Evolutionary conservation across 1,284 basidiomycete species (phyloP), one percentile per base, ranked within the genome.

Genomic region (Thecaphora frezii): DNA sequence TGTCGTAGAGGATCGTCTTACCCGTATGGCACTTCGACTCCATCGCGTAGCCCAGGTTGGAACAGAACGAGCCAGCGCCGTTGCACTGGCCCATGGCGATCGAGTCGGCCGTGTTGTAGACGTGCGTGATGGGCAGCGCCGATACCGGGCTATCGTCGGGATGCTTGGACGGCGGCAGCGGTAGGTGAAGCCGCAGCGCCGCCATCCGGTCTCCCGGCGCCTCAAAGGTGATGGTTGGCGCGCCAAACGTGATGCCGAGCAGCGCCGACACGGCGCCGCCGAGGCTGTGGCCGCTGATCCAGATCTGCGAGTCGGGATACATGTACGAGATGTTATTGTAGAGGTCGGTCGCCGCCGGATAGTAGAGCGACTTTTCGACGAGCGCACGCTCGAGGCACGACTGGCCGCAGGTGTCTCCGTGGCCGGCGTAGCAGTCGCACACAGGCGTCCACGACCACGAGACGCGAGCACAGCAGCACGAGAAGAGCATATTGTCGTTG

Each of bases 401-500:
- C 74, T 88, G 84, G 66, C 91, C 86, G 80, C 94, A 98, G 70
- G 48, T 52, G 25, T 88, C 55, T 38, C 59, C 45, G 37, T 69
- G 55, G 13, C 54, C 59, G 19, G 64, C 51, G 80, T 89, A 90
- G 80, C 94, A 99, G 56, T 87, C 90, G 79, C 96, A 99, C 5
- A 97, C 94, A 0, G 92, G 86, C 40, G 88, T 87, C 94, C 94
- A 99, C 5, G 90, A 88, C 86, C 91, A 96, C 76, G 91, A 91
- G 23, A 98, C 86, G 19, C 87, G 83, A 0, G 96, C 96, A 79
- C 94, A 99, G 81, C 94, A 99, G 81, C 94, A 99, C 50, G 92
- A 97, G 81, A 97, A 98, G 51, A 97, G 82, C n/a, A 98, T 79
- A 70, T 97, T 97, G 80, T 97, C 93, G 80, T 97, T 97, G 47